phyloP scores from a whole-genome alignment of 441 rosid species.

The Breynia disticha region DNA sequence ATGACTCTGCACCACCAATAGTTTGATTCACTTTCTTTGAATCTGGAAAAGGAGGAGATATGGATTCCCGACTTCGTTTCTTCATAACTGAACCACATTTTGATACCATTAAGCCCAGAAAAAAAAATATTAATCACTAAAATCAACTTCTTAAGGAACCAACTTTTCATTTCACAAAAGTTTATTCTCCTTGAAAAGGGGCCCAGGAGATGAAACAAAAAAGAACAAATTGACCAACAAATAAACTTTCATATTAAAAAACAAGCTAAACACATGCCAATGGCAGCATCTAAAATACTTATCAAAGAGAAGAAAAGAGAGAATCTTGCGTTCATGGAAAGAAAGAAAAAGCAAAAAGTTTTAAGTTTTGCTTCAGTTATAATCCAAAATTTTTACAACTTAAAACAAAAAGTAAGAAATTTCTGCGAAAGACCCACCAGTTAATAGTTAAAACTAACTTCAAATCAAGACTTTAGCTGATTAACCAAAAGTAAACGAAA shows the following conservation, averaged over 20 bases:
- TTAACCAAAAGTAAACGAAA: conserved; percentile 14
- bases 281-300: conserved; percentile 17
- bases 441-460: conserved; percentile 10
- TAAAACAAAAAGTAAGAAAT: conserved; percentile 36
- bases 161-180: conserved; percentile 24
- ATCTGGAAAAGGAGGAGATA: conserved; percentile 40
- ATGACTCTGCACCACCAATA: conserved; percentile 28
- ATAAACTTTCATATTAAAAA: conserved; percentile 9
- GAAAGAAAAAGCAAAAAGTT: conserved; percentile 40
- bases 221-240: conserved; percentile 17
- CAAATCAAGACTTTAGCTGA: conserved; percentile 14
- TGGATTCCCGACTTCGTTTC: conserved; percentile 54
- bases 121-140: conserved; percentile 2
- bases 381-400: conserved; percentile 30
- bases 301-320: conserved; percentile 22
- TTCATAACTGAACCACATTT: conserved; percentile 60
- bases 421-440: conserved; percentile 30
- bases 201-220: conserved; percentile 6
- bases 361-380: conserved; percentile 42
- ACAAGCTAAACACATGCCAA: conserved; percentile 24
- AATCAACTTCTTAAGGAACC: neutral
- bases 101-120: conserved; percentile 14
- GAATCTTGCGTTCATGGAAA: conserved; percentile 51
- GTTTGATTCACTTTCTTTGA: conserved; percentile 45
- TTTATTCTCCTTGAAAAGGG: conserved; percentile 25